Conservation (phyloP, 768 basidiomycete genomes). For the Dacryopinax spathularia region DNA sequence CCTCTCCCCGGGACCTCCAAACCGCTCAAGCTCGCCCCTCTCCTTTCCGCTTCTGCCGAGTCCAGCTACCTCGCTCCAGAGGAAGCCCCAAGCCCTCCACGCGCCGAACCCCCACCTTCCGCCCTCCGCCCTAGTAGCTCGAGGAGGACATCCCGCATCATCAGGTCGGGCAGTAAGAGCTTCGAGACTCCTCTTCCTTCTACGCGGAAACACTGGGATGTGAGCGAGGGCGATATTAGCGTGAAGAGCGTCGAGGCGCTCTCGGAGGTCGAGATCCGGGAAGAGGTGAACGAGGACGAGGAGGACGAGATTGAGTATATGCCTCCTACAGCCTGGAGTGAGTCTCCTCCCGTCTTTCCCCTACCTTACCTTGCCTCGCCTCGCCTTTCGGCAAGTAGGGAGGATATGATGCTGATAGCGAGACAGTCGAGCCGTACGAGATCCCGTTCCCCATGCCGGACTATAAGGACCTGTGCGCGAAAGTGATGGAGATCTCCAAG, state of each 20-base stretch:
- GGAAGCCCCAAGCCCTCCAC: background rate
- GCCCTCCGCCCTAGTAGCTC: background rate
- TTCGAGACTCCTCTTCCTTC: slow-evolving; percentile 55
- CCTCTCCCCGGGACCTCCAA: background rate
- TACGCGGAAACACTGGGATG: slow-evolving; percentile 55
- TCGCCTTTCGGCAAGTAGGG: too few relatives aligned
- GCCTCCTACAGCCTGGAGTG: slow-evolving; percentile 39
- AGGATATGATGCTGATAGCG: too few relatives aligned
- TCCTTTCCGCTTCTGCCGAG: background rate
- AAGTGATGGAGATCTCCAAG: slow-evolving; percentile 26
- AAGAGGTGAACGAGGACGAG: slow-evolving; percentile 16
- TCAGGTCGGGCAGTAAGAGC: slow-evolving; percentile 20
- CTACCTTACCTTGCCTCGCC: background rate
- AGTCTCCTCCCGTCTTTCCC: slow-evolving; percentile 14
- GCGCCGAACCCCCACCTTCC: background rate
- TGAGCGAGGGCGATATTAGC: slow-evolving; percentile 38
- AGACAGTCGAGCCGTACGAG: slow-evolving; percentile 31
- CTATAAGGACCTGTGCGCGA: slow-evolving; percentile 31
- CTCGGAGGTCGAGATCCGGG: slow-evolving; percentile 17
- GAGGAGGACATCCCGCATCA: background rate
- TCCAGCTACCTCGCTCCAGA: background rate
- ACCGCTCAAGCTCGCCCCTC: background rate
- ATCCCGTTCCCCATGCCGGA: slow-evolving; percentile 39
- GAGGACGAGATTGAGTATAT: slow-evolving; percentile 41
- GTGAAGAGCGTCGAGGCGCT: slow-evolving; percentile 24